Evolutionary conservation across 805 yeast species (phyloP).

Genomic region (Yarrowia hollandica): DNA sequence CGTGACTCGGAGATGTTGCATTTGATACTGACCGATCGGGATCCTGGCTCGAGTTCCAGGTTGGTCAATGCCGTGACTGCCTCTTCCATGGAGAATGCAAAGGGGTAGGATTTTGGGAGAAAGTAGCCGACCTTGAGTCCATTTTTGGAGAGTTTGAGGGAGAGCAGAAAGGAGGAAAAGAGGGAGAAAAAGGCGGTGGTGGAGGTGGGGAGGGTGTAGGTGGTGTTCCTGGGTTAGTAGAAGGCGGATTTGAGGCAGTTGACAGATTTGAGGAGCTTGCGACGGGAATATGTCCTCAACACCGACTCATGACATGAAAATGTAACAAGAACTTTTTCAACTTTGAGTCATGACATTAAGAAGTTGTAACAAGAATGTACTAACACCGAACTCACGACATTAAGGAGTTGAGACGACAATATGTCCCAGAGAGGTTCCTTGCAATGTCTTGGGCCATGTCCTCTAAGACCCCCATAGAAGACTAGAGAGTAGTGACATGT

Average conservation of each 20-base stretch:
- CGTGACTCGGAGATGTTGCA: constrained; percentile 15
- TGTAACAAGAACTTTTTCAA: no score
- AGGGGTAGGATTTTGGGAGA: constrained; percentile 3
- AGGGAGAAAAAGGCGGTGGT: not conserved
- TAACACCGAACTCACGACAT: no score
- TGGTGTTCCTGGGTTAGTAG: not conserved
- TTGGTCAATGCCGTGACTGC: not conserved
- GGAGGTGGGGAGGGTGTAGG: constrained; percentile 9
- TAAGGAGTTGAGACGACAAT: no score
- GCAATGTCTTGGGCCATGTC: no score
- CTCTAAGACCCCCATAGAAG: no score
- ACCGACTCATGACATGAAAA: no score
- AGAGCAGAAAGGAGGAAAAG: not conserved
- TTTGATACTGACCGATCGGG: not conserved
- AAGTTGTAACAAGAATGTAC: no score
- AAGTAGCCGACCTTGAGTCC: constrained; percentile 19
- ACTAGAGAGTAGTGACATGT: no score
- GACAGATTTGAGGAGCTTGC: not conserved
- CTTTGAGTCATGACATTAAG: no score
- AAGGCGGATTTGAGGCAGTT: no score
- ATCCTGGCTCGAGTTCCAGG: not conserved
- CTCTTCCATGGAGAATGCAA: not conserved
- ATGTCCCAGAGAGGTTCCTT: no score
- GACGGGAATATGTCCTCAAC: not conserved
- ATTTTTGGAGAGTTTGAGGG: not conserved